Evolutionary conservation across 768 basidiomycete species (phyloP).

Genomic region (Leucosporidium scottii): DNA sequence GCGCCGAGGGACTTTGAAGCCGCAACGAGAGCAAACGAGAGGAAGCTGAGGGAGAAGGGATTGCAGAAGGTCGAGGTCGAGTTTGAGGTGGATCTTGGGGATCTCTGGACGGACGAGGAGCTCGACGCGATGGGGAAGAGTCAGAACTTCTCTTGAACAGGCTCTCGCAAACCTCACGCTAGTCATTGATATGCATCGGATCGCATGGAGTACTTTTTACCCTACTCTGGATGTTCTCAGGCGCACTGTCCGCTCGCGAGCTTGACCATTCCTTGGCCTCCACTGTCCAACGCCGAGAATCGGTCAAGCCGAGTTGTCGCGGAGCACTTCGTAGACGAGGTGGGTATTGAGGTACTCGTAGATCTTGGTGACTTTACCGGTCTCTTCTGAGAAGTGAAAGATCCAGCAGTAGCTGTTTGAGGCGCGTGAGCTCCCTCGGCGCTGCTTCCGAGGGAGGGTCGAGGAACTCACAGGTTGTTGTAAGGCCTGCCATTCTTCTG

Average conservation of each 20-base stretch:
- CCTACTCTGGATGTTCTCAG: no score
- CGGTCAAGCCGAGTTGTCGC: no score
- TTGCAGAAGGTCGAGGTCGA: conserved; percentile 9
- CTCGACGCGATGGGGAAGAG: no score
- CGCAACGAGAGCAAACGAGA: conserved; percentile 12
- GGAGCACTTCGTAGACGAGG: background rate
- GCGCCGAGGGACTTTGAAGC: conserved; percentile 52
- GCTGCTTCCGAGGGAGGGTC: no score
- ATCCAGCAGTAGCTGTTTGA: background rate
- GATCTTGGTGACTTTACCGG: background rate
- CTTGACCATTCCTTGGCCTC: no score
- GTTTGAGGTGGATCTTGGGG: conserved; percentile 12
- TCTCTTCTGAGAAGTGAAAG: background rate
- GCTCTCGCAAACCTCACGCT: no score
- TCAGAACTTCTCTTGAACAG: no score
- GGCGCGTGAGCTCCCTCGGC: background rate
- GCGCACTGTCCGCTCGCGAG: no score
- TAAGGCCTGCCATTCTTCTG: conserved; percentile 1
- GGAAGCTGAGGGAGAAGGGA: conserved; percentile 6
- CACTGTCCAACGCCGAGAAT: no score
- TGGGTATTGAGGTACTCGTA: background rate
- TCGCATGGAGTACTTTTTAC: no score
- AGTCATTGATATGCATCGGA: no score
- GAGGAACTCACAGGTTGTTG: background rate
- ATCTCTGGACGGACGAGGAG: background rate